Conservation (phyloP, 2,329 filamentous ascomycete genomes). For the Celoporthe dispersa region DNA sequence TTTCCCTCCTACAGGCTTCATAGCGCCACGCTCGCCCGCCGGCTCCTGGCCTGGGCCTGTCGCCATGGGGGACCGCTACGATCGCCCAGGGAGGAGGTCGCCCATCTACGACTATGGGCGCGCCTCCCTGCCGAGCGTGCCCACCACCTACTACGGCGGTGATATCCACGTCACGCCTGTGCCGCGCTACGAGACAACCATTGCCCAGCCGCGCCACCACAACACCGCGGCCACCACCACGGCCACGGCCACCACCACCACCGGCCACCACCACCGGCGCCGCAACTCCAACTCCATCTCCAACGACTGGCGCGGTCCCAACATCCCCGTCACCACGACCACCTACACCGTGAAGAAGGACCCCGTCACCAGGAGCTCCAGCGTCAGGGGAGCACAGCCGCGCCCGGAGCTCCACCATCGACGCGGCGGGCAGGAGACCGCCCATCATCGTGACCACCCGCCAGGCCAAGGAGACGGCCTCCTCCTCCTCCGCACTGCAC, state of each 20-base stretch:
- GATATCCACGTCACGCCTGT: slow-evolving; percentile 60
- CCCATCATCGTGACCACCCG: slow-evolving; percentile 63
- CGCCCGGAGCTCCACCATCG: slow-evolving; percentile 55
- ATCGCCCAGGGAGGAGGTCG: slow-evolving; percentile 48
- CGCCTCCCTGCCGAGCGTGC: slow-evolving; percentile 52
- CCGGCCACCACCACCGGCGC: slow-evolving; percentile 30
- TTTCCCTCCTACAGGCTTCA: background rate
- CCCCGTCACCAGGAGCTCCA: slow-evolving; percentile 50
- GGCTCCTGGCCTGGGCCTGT: slow-evolving; percentile 9
- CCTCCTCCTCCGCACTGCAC: slow-evolving; percentile 30
- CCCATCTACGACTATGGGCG: slow-evolving; percentile 54
- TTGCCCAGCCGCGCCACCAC: slow-evolving; percentile 28
- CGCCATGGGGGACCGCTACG: slow-evolving; percentile 55
- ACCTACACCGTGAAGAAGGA: slow-evolving; percentile 63
- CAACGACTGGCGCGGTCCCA: slow-evolving; percentile 37
- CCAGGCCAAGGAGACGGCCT: slow-evolving; percentile 46
- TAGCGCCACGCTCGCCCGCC: background rate
- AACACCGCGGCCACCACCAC: slow-evolving; percentile 36
- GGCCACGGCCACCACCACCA: slow-evolving; percentile 33
- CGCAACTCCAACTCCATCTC: slow-evolving; percentile 38
- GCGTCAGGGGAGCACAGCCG: slow-evolving; percentile 54
- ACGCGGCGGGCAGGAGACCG: slow-evolving; percentile 47
- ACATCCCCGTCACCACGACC: slow-evolving; percentile 52
- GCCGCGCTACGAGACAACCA: slow-evolving; percentile 38
- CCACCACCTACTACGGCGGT: slow-evolving; percentile 50